Evolutionary conservation across 1,284 basidiomycete genomes (phyloP), one percentile per base, ranked within the genome.

Genomic region (Austroboletus novae-zelandiae): DNA sequence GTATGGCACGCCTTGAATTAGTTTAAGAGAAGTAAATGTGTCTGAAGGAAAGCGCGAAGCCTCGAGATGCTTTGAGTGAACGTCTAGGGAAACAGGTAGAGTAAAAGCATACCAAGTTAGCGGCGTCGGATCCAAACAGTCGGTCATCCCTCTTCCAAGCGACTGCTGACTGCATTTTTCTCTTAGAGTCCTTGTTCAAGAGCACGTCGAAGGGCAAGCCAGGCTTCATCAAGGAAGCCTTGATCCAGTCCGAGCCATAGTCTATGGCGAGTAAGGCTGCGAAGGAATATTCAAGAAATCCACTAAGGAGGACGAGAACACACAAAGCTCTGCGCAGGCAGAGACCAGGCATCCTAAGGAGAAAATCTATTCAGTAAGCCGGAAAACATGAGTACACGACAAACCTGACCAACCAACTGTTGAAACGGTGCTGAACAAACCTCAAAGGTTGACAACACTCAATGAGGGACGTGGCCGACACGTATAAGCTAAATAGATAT

Each of bases 191-290:
- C 67, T 92, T 91, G 73, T 97, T 95, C 45, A 99, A 77, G 32
- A 99, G 78, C 30, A 99, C 92, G 71, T 99, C 96, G 63, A 99
- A 97, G 1, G 96, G 94, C 45, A 92, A 76, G 37, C 95, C 96
- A 1, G 96, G 96, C 66, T 96, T 96, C 80, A 99, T 91, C 54
- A 99, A 77, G 9, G 94, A 95, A 27, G 94, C 90, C 71, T 98
- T 99, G 65, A 94, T 96, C 78, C 86, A 94, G 73, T 98, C 94
- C 37, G 91, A 83, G 66, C 94, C 95, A 80, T 95, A 96, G 81
- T 98, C 94, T 64, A 98, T 91, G 23, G 93, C 92, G 46, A 98
- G 82, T 14, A 97, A 79, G 5, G 88, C 81, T 30, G 68, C 65
- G 4, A 60, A 63, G 34, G 68, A 61, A 15, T 48, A 48, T 44